These are phyloP conservation scores for Oryza punctata DNA, from an alignment of 176 grass and related monocot species.

Conservation along the genomic window DNA sequence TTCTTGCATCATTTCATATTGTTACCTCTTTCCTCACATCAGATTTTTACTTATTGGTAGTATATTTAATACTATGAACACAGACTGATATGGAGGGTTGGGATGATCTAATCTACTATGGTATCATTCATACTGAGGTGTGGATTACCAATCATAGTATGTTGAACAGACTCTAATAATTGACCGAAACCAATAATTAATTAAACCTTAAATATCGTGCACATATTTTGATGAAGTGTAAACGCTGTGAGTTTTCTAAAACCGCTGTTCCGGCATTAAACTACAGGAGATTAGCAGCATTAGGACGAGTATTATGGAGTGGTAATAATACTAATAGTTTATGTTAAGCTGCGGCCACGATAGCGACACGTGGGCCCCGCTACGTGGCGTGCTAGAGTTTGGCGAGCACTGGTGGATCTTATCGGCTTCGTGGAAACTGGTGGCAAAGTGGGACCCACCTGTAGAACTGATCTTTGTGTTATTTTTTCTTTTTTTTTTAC, in stretches of 20 bases:
- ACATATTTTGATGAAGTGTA: neutral
- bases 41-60: no score
- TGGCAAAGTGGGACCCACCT: neutral
- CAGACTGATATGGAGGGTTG: no score
- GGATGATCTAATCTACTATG: no score
- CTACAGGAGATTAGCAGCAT: no score
- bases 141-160: neutral
- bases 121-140: no score
- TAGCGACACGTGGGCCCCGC: conserved; percentile 18
- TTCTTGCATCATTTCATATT: no score
- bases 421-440: conserved; percentile 40
- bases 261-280: neutral
- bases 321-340: no score
- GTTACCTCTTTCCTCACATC: no score
- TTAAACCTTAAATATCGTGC: neutral
- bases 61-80: no score
- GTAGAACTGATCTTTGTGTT: neutral
- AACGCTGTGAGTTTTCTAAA: neutral
- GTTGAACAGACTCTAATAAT: neutral
- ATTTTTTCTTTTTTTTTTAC: neutral
- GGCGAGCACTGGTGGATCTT: conserved; percentile 38
- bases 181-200: neutral
- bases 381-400: conserved; percentile 24
- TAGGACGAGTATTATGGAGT: no score
- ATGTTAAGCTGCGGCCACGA: neutral